phyloP scores from a whole-genome alignment of 495 filamentous ascomycete genomes.

The Lepraria neglecta region DNA sequence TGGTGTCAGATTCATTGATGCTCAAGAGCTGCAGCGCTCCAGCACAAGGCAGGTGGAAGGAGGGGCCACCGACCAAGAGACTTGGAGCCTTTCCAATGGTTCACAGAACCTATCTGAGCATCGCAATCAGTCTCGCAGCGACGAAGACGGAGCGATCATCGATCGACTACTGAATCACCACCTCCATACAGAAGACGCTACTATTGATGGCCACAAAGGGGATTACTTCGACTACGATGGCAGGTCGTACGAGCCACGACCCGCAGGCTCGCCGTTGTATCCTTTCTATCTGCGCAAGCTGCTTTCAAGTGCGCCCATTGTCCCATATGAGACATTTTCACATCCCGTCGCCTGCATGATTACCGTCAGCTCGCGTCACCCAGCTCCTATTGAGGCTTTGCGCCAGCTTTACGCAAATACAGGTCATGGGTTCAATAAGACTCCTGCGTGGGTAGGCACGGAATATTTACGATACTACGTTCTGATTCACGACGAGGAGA shows the following conservation, averaged over 20 bases:
- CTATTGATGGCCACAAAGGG: slow-evolving; percentile 10
- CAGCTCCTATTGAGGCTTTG: slow-evolving; percentile 73
- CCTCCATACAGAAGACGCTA: slow-evolving; percentile 32
- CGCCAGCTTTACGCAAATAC: slow-evolving; percentile 74
- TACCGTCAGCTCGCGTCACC: slow-evolving; percentile 83
- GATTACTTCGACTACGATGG: slow-evolving; percentile 39
- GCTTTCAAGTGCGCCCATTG: slow-evolving; percentile 66
- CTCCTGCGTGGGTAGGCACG: slow-evolving; percentile 76
- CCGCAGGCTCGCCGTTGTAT: slow-evolving; percentile 57
- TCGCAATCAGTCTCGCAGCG: neutral
- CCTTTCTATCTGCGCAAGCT: slow-evolving; percentile 75
- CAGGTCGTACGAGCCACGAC: neutral
- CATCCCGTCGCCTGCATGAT: slow-evolving; percentile 96
- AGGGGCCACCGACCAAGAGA: neutral
- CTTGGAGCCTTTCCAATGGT: slow-evolving; percentile 1
- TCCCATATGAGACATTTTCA: slow-evolving; percentile 84
- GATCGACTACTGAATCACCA: slow-evolving; percentile 31
- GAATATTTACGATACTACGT: slow-evolving; percentile 95
- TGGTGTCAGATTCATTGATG: slow-evolving; percentile 71
- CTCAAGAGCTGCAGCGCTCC: slow-evolving; percentile 31
- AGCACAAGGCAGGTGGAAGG: slow-evolving; percentile 3
- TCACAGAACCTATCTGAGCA: slow-evolving; percentile 8
- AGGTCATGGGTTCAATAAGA: slow-evolving; percentile 54
- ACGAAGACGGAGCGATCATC: slow-evolving; percentile 17
- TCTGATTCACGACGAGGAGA: slow-evolving; percentile 93